These are phyloP conservation scores for Globisporangium viniferum DNA, from an alignment of 352 stramenopile genomes.

Conservation along the genomic window DNA sequence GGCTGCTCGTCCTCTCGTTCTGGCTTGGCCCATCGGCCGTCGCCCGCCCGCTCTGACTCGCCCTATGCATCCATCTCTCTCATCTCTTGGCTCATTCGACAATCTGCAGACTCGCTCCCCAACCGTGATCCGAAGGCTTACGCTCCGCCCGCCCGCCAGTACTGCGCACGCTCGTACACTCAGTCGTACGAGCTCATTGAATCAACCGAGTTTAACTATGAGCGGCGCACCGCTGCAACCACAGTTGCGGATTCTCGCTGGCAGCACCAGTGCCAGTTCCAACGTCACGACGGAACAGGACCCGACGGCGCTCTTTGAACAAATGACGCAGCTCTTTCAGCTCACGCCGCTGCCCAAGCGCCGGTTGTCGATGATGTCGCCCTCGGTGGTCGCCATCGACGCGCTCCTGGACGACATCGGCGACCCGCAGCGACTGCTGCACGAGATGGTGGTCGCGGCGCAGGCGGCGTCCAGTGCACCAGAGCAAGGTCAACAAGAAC, in stretches of 20 bases:
- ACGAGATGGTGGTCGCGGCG: background rate
- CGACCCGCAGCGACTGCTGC: conserved; percentile 5
- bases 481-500: background rate
- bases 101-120: background rate
- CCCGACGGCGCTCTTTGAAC: background rate
- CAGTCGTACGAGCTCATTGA: background rate
- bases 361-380: background rate
- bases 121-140: background rate
- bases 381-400: background rate
- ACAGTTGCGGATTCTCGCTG: background rate
- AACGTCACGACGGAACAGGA: background rate
- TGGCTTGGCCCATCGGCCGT: no score
- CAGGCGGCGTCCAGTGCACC: background rate
- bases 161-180: background rate
- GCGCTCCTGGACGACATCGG: conserved; percentile 6
- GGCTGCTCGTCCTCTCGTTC: background rate
- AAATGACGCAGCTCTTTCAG: conserved; percentile 3
- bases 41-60: background rate
- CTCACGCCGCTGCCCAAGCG: conserved; percentile 1
- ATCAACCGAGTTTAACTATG: background rate
- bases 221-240: background rate
- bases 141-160: background rate
- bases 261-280: background rate
- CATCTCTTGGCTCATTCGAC: background rate
- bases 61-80: background rate